phyloP scores from a whole-genome alignment of 805 yeast genomes.

The Candida fluviatilis region DNA sequence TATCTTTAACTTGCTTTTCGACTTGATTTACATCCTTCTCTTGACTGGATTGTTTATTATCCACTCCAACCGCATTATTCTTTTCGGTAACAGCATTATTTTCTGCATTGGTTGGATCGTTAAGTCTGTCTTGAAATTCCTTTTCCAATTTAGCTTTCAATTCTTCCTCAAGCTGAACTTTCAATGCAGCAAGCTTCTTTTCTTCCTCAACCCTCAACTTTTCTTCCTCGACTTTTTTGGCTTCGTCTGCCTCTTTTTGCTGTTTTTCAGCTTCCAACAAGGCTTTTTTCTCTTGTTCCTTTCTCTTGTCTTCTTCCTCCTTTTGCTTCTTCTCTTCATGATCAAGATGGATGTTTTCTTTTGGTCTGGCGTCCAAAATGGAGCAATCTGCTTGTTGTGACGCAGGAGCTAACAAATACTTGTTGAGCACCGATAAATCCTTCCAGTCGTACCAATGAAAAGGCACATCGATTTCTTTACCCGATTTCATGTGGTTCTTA shows the following conservation, averaged over 20 bases:
- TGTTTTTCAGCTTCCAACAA: constrained; percentile 5
- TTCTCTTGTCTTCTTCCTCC: constrained; percentile 5
- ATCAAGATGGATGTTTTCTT: constrained; percentile 7
- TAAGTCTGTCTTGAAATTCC: background rate
- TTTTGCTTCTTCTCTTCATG: constrained; percentile 8
- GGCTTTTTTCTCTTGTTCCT: constrained; percentile 7
- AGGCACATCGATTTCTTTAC: constrained; percentile 17
- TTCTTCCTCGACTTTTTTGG: constrained; percentile 7
- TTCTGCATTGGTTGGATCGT: no score
- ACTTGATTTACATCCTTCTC: no score
- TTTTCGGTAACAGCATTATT: no score
- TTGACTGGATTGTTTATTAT: no score
- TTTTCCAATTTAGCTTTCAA: constrained; percentile 2
- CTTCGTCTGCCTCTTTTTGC: constrained; percentile 5
- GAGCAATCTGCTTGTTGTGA: constrained; percentile 36
- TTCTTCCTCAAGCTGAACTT: constrained; percentile 6
- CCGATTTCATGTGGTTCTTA: constrained; percentile 4
- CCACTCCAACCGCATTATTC: no score
- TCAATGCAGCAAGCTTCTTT: constrained; percentile 6
- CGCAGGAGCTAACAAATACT: constrained; percentile 21
- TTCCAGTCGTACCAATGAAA: constrained; percentile 59
- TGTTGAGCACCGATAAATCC: constrained; percentile 40
- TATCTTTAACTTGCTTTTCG: no score
- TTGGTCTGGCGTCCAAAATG: constrained; percentile 36
- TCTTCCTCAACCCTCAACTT: constrained; percentile 9